Evolutionary conservation across 148 eudicot species (phyloP).

Genomic region (Chenopodium formosanum): DNA sequence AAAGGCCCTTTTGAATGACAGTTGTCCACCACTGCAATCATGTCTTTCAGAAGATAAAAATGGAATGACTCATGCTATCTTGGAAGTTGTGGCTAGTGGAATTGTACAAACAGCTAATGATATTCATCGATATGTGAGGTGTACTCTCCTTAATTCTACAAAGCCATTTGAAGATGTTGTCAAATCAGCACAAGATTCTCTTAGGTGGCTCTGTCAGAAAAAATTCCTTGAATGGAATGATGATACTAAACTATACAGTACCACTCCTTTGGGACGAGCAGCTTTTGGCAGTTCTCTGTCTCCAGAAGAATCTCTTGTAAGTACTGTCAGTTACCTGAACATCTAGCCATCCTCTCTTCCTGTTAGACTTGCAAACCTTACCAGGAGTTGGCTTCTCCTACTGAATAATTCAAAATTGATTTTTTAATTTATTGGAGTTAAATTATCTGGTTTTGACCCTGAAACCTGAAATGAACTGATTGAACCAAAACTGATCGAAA

Average conservation of each 20-base stretch:
- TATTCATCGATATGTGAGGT: slow-evolving; percentile 93
- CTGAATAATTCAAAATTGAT: neutral
- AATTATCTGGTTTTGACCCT: neutral
- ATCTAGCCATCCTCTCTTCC: neutral
- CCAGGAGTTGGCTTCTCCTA: neutral
- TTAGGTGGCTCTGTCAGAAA: slow-evolving; percentile 87
- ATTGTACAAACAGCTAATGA: slow-evolving; percentile 96
- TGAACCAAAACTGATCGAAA: neutral
- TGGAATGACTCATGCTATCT: slow-evolving; percentile 99
- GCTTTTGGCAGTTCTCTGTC: slow-evolving; percentile 93
- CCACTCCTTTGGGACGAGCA: slow-evolving; percentile 94
- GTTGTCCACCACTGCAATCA: slow-evolving; percentile 91
- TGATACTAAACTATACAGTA: slow-evolving; percentile 81
- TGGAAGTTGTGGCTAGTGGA: slow-evolving; percentile 98
- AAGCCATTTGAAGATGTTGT: slow-evolving; percentile 98
- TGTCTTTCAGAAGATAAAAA: slow-evolving; percentile 99
- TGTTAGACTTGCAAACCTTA: neutral
- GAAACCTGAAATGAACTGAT: neutral
- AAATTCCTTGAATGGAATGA: slow-evolving; percentile 96
- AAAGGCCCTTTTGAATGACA: slow-evolving; percentile 67
- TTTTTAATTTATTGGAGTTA: neutral
- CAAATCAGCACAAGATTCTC: slow-evolving; percentile 96
- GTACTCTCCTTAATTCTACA: slow-evolving; percentile 94
- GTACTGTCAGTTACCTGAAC: slow-evolving; percentile 20
- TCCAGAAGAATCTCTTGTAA: slow-evolving; percentile 97